Percentiles rank a stretch among this genome's conserved stretches.
phyloP scores from a whole-genome alignment of 1,284 basidiomycete species.

The Porodaedalea pini region DNA sequence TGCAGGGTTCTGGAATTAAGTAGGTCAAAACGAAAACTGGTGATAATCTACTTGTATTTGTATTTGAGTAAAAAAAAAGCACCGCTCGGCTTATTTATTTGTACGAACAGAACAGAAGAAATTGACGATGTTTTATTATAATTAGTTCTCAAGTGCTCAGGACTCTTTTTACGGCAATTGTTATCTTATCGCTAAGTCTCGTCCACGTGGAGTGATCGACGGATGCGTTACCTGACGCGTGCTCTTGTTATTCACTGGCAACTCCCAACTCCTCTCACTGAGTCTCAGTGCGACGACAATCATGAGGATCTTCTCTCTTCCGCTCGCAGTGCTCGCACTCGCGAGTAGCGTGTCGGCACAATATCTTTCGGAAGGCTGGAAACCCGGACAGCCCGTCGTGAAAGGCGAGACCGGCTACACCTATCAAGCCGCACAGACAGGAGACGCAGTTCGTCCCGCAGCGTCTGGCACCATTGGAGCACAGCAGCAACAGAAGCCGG shows the following conservation, averaged over 20 bases:
- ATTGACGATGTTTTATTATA: too few relatives aligned
- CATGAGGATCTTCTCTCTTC: slow-evolving; percentile 49
- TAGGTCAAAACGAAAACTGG: too few relatives aligned
- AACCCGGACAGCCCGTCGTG: slow-evolving; percentile 57
- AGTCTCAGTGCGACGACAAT: slow-evolving; percentile 26
- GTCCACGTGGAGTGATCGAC: background rate
- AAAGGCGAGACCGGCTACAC: slow-evolving; percentile 25
- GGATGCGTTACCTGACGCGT: background rate
- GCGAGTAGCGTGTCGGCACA: slow-evolving; percentile 48
- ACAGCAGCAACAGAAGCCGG: too few relatives aligned
- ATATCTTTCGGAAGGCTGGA: slow-evolving; percentile 77
- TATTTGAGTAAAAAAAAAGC: too few relatives aligned
- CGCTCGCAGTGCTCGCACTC: slow-evolving; percentile 35
- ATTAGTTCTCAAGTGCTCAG: too few relatives aligned
- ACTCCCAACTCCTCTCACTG: background rate
- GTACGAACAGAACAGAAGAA: too few relatives aligned
- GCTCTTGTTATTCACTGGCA: background rate
- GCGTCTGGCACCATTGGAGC: slow-evolving; percentile 11
- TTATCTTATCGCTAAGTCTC: background rate
- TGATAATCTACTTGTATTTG: too few relatives aligned
- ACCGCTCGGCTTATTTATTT: too few relatives aligned
- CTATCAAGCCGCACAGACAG: slow-evolving; percentile 23
- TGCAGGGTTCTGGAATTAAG: slow-evolving; percentile 15
- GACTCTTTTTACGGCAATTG: too few relatives aligned
- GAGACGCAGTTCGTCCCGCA: slow-evolving; percentile 22